Conservation (phyloP, 345 rosid species). For the Eutrema heterophyllum region DNA sequence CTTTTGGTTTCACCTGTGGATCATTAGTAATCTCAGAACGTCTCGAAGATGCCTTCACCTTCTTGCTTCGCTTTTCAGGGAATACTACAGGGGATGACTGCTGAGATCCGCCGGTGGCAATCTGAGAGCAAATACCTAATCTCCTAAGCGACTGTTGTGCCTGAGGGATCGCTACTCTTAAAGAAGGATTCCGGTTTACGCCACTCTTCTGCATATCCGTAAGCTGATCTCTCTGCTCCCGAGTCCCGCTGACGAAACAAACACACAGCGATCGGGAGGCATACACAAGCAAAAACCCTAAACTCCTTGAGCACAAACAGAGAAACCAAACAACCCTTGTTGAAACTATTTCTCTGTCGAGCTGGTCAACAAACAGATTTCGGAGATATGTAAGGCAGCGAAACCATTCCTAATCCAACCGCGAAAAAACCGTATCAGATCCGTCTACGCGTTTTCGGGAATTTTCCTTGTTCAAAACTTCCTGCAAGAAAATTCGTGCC, state of each 20-base stretch:
- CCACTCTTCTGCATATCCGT: conserved; percentile 51
- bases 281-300: conserved; percentile 29
- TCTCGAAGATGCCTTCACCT: conserved; percentile 57
- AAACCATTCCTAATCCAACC: neutral
- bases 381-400: neutral
- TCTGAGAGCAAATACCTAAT: conserved; percentile 73
- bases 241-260: conserved; percentile 23
- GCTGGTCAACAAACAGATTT: conserved; percentile 23
- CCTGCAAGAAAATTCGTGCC: neutral
- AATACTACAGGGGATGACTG: conserved; percentile 84
- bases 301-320: neutral
- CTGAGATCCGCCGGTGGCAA: conserved; percentile 48
- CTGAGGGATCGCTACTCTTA: conserved; percentile 29
- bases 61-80: conserved; percentile 80
- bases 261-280: conserved; percentile 29
- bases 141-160: conserved; percentile 66
- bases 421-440: conserved; percentile 14
- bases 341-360: neutral
- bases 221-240: conserved; percentile 16
- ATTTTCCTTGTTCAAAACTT: neutral
- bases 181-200: conserved; percentile 30
- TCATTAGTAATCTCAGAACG: conserved; percentile 33
- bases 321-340: neutral
- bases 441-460: conserved; percentile 5
- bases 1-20: conserved; percentile 41